A percentile compares a stretch with the other conserved stretches of the same genome.
phyloP scores from a whole-genome alignment of 164 flowering plant species.

The Euptelea pleiosperma region DNA sequence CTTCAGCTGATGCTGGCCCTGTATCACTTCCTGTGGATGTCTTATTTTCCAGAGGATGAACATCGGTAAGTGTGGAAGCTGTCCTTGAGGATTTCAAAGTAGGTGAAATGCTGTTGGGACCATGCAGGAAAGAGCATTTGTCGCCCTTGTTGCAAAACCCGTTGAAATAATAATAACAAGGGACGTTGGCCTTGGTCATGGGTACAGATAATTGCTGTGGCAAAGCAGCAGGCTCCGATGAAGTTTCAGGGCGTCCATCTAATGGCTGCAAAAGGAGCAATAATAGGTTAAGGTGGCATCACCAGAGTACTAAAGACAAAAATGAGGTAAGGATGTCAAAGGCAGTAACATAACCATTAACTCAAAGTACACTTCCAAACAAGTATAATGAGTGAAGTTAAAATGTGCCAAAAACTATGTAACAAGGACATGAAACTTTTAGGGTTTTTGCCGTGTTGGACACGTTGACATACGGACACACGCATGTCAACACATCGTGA shows the following conservation, averaged over 20 bases:
- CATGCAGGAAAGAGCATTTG: slow-evolving; percentile 51
- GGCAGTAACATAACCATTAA: not conserved
- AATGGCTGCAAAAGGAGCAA: slow-evolving; percentile 42
- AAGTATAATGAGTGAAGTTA: no score
- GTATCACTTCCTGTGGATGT: slow-evolving; percentile 21
- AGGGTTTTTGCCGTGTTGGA: no score
- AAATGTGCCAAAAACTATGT: no score
- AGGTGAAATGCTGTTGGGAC: slow-evolving; percentile 23
- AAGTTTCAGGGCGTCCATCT: slow-evolving; percentile 32
- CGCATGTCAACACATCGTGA: no score
- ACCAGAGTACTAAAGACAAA: not conserved
- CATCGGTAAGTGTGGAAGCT: slow-evolving; percentile 14
- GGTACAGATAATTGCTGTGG: slow-evolving; percentile 24
- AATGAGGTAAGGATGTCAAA: not conserved
- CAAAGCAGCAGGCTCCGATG: slow-evolving; percentile 28
- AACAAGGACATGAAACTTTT: no score
- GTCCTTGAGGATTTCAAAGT: slow-evolving; percentile 20
- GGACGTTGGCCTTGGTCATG: slow-evolving; percentile 36
- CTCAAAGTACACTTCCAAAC: no score
- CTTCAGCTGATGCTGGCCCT: slow-evolving; percentile 11
- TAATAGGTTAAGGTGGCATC: not conserved
- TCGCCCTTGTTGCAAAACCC: slow-evolving; percentile 63
- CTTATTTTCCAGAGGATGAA: slow-evolving; percentile 27
- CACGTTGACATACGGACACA: no score
- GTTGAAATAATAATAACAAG: slow-evolving; percentile 57